Evolutionary conservation across 768 basidiomycete genomes (phyloP).

Genomic region (Coprinopsis marcescibilis): DNA sequence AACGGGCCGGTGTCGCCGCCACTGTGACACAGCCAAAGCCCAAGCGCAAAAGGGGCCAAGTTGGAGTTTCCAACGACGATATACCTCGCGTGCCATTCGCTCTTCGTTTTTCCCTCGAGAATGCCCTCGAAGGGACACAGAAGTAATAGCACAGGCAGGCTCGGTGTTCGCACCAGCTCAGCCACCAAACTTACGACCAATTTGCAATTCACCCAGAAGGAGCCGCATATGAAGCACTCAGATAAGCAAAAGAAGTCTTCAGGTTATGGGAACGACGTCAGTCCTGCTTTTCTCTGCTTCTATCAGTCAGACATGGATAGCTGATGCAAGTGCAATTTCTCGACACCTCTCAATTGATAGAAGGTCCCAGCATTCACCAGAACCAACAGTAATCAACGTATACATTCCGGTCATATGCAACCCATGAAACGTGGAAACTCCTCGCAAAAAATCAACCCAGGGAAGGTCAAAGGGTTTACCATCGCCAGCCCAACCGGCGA

Average conservation of each 20-base stretch:
- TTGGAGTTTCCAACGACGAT: too few relatives aligned
- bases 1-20: background rate
- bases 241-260: slow-evolving; percentile 49
- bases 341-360: slow-evolving; percentile 16
- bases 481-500: slow-evolving; percentile 45
- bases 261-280: slow-evolving; percentile 39
- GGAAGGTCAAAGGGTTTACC: slow-evolving; percentile 50
- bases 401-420: slow-evolving; percentile 26
- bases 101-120: too few relatives aligned
- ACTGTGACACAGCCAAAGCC: too few relatives aligned
- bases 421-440: slow-evolving; percentile 16
- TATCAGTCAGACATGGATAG: slow-evolving; percentile 8
- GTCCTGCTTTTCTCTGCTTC: slow-evolving; percentile 17
- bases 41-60: too few relatives aligned
- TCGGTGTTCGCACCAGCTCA: slow-evolving; percentile 65
- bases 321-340: slow-evolving; percentile 15
- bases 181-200: slow-evolving; percentile 53
- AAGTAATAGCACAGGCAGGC: slow-evolving; percentile 36
- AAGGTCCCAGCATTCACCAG: slow-evolving; percentile 24
- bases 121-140: slow-evolving; percentile 52
- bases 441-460: slow-evolving; percentile 22
- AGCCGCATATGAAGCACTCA: slow-evolving; percentile 36
- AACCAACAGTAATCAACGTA: slow-evolving; percentile 30
- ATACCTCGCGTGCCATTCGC: too few relatives aligned
- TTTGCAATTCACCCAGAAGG: slow-evolving; percentile 68